Conservation (phyloP, 306 rosid species). For the Sindora glabra region DNA sequence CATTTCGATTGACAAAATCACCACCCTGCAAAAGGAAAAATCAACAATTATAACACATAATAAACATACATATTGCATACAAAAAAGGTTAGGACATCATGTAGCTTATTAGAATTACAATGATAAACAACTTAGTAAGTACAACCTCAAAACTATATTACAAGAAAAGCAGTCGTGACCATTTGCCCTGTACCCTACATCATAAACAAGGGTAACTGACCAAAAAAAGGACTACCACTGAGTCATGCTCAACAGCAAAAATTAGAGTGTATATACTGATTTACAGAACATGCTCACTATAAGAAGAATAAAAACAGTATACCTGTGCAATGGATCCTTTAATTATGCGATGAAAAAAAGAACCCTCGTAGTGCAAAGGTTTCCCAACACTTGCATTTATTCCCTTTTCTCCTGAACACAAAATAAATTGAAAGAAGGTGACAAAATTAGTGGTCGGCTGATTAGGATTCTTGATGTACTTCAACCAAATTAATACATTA, state of each 20-base stretch:
- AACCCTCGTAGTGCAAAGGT: conserved; percentile 83
- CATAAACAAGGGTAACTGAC: conserved; percentile 87
- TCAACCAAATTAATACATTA: background rate
- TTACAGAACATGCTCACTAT: background rate
- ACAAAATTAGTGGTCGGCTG: no score
- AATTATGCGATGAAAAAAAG: conserved; percentile 78
- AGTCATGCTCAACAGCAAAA: conserved; percentile 56
- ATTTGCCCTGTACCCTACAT: conserved; percentile 94
- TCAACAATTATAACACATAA: conserved; percentile 21
- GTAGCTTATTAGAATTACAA: conserved; percentile 35
- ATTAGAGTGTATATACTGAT: conserved; percentile 16
- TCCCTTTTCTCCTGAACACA: conserved; percentile 78
- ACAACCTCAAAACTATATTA: conserved; percentile 93
- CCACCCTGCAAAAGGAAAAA: conserved; percentile 66
- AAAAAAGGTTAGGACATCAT: conserved; percentile 24
- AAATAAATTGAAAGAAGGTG: background rate
- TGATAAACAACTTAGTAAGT: conserved; percentile 39
- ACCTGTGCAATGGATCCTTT: conserved; percentile 98
- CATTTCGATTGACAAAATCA: conserved; percentile 78
- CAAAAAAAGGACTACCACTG: conserved; percentile 61
- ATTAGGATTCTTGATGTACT: background rate
- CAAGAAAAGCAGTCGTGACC: conserved; percentile 82
- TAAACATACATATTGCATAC: conserved; percentile 3
- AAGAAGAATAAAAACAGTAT: conserved; percentile 23
- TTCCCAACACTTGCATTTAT: conserved; percentile 73